These are phyloP conservation scores for Solanum appendiculatum DNA, from an alignment of 257 asterid genomes.

Conservation along the genomic window DNA sequence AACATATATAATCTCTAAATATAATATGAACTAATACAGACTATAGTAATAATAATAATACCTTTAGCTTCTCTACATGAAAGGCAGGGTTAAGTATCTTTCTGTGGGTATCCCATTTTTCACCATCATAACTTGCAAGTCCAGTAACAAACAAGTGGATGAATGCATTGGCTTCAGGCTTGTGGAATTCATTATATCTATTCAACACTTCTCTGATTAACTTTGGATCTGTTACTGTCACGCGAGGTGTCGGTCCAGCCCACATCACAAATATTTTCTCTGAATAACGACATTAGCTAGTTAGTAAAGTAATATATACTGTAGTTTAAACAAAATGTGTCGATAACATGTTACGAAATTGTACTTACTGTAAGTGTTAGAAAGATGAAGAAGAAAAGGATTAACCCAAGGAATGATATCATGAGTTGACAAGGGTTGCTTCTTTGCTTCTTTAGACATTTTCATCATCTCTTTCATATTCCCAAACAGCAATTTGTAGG, in stretches of 20 bases:
- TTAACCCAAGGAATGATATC: slow-evolving; percentile 2
- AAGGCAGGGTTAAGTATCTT: slow-evolving; percentile 22
- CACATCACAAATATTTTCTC: background rate
- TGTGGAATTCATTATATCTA: background rate
- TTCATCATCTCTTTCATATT: background rate
- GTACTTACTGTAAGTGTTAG: slow-evolving; percentile 8
- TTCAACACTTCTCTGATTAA: slow-evolving; percentile 1
- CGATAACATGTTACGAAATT: background rate
- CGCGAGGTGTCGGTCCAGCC: background rate
- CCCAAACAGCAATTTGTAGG: slow-evolving; percentile 15
- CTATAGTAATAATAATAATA: background rate
- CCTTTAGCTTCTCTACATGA: slow-evolving; percentile 22
- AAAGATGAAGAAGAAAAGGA: slow-evolving; percentile 9
- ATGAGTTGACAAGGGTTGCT: slow-evolving; percentile 9
- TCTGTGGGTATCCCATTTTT: slow-evolving; percentile 18
- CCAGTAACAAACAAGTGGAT: slow-evolving; percentile 15
- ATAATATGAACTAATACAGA: background rate
- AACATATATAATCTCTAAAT: background rate
- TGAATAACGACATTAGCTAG: background rate
- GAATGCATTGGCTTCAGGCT: background rate
- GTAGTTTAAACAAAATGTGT: background rate
- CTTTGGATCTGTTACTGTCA: slow-evolving; percentile 18
- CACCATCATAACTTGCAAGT: slow-evolving; percentile 18
- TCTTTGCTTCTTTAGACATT: slow-evolving; percentile 9
- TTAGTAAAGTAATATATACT: no score